These are phyloP conservation scores for Penicillium paradoxum DNA, from an alignment of 495 filamentous ascomycete species.

Conservation along the genomic window DNA sequence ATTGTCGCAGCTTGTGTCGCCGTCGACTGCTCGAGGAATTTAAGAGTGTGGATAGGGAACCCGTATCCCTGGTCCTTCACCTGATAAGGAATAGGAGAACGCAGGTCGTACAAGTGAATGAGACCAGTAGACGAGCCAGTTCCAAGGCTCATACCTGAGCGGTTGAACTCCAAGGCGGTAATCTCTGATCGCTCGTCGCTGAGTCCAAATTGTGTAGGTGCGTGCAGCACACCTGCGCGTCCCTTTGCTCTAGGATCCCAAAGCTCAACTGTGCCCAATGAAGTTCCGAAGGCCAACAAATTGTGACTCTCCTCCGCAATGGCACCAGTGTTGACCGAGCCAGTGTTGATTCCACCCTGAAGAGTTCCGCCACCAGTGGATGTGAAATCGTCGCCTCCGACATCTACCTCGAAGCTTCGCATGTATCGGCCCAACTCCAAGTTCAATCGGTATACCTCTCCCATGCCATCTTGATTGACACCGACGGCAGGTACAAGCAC, in stretches of 20 bases:
- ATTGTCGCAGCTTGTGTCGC: constrained; percentile 51
- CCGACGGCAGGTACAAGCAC: constrained; percentile 85
- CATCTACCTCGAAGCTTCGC: constrained; percentile 73
- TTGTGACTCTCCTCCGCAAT: constrained; percentile 90
- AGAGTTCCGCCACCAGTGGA: constrained; percentile 60
- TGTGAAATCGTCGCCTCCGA: constrained; percentile 71
- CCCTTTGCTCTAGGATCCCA: constrained; percentile 85
- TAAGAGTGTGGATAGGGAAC: constrained; percentile 84
- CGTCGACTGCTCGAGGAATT: constrained; percentile 74
- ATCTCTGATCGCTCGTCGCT: constrained; percentile 63
- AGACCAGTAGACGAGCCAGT: constrained; percentile 85
- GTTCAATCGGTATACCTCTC: constrained; percentile 90
- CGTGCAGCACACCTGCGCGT: constrained; percentile 69
- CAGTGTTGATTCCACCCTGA: constrained; percentile 76
- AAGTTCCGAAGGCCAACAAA: constrained; percentile 91
- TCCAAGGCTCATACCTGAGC: constrained; percentile 78
- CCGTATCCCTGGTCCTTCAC: constrained; percentile 96
- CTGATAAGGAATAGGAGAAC: constrained; percentile 76
- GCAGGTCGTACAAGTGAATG: constrained; percentile 89
- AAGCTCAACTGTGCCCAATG: constrained; percentile 90
- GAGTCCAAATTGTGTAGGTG: constrained; percentile 33
- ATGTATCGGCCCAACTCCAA: constrained; percentile 88
- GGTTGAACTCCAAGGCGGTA: constrained; percentile 81
- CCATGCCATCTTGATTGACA: constrained; percentile 73
- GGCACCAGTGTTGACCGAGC: constrained; percentile 82